phyloP scores from a whole-genome alignment of 2,329 filamentous ascomycete species.

The Cercospora zeina region DNA sequence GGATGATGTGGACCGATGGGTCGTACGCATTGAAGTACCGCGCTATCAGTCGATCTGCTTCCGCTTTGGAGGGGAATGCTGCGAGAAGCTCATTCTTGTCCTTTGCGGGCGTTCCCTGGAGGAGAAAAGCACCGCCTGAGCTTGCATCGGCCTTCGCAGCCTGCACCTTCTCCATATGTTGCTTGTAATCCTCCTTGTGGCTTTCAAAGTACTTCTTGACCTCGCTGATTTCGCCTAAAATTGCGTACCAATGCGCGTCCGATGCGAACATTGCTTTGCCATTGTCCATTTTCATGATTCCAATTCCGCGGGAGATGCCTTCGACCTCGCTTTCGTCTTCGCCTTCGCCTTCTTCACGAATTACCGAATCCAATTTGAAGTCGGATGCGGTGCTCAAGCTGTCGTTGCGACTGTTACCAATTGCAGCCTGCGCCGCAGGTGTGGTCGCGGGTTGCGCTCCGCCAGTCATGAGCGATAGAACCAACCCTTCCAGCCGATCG shows the following conservation, averaged over 20 bases:
- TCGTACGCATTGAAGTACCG: conserved; percentile 87
- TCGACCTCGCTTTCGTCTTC: conserved; percentile 64
- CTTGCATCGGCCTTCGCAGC: conserved; percentile 63
- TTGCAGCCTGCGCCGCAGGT: conserved; percentile 58
- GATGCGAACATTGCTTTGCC: conserved; percentile 52
- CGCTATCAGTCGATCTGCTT: conserved; percentile 79
- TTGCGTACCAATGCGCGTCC: conserved; percentile 56
- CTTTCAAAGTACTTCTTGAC: conserved; percentile 85
- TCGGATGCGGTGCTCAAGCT: conserved; percentile 45
- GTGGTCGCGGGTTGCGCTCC: conserved; percentile 60
- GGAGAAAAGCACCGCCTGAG: conserved; percentile 71
- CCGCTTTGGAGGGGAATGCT: conserved; percentile 76
- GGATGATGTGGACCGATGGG: conserved; percentile 58
- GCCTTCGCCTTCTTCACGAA: conserved; percentile 52
- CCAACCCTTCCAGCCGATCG: conserved; percentile 87
- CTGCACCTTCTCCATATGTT: conserved; percentile 74
- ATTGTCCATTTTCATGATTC: conserved; percentile 56
- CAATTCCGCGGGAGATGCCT: conserved; percentile 52
- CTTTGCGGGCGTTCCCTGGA: conserved; percentile 68
- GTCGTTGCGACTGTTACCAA: conserved; percentile 48
- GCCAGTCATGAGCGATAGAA: conserved; percentile 91
- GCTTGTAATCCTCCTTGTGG: conserved; percentile 87
- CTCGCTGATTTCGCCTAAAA: conserved; percentile 71
- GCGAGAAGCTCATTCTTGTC: conserved; percentile 75
- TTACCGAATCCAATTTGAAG: conserved; percentile 54